A percentile compares a stretch with the other conserved stretches of the same genome.
phyloP scores from a whole-genome alignment of 106 monocot species.

The Dioscorea alata region DNA sequence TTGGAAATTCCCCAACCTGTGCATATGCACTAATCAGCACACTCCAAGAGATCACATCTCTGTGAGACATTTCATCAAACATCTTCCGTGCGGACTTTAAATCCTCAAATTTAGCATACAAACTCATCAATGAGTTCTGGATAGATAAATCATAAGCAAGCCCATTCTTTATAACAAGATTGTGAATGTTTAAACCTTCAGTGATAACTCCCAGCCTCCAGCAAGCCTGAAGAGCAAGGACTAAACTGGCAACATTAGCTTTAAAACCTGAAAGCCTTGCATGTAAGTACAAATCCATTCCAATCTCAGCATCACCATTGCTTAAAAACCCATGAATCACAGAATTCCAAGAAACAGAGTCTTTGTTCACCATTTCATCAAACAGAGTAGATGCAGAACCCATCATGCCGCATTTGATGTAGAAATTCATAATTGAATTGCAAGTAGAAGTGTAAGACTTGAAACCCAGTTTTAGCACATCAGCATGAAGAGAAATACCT shows the following conservation, averaged over 20 bases:
- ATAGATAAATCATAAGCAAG: slow-evolving; percentile 23
- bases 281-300: slow-evolving; percentile 35
- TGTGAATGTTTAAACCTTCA: slow-evolving; percentile 43
- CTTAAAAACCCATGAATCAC: slow-evolving; percentile 54
- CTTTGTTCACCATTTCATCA: slow-evolving; percentile 29
- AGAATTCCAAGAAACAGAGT: slow-evolving; percentile 82
- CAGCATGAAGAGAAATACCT: slow-evolving; percentile 46
- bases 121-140: slow-evolving; percentile 49
- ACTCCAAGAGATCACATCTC: slow-evolving; percentile 77
- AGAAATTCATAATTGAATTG: slow-evolving; percentile 75
- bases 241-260: slow-evolving; percentile 53
- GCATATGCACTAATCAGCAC: slow-evolving; percentile 44
- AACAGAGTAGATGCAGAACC: slow-evolving; percentile 34
- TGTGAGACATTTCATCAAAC: slow-evolving; percentile 66
- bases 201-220: slow-evolving; percentile 42
- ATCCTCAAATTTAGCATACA: slow-evolving; percentile 43
- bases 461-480: slow-evolving; percentile 47
- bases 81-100: slow-evolving; percentile 32
- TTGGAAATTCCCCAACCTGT: slow-evolving; percentile 10
- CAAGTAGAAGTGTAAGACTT: slow-evolving; percentile 23
- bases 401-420: slow-evolving; percentile 47
- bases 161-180: slow-evolving; percentile 35
- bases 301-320: slow-evolving; percentile 16
- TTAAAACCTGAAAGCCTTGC: slow-evolving; percentile 35
- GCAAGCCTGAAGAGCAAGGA: slow-evolving; percentile 61